Base-by-base conservation (phyloP, 352 stramenopile species). In the Phytopythium cucurbitacearum region DNA sequence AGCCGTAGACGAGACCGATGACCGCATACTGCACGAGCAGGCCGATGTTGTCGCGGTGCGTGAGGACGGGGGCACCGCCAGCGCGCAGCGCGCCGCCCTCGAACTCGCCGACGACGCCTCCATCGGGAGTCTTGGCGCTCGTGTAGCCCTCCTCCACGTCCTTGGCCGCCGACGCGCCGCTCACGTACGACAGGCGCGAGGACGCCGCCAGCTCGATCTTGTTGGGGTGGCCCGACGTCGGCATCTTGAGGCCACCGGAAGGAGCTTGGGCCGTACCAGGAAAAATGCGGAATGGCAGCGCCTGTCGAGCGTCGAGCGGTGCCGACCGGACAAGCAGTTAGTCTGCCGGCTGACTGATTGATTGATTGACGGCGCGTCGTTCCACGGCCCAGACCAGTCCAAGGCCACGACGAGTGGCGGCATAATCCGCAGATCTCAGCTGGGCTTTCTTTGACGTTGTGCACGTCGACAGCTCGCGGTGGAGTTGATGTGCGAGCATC, bases 1-100 rank as follows among this genome's bases (percentile, higher is more conserved):
- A 48, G 40, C 73, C 69, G 41, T 73, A 75, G 40, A 85, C 50
- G 9, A 85, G 48, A 1, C 70, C 73, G 3, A 85, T 61, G 6
- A 66, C 62, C 2, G 67, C 64, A n/a, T 77, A 77, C 50, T 80
- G 60, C 9, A 57, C 40, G 2, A 76, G 21, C 3, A 80, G 50
- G 11, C 68, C 73, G 21, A 77, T 57, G 40, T 75, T 71, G 37
- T 67, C 44, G 12, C 59, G 53, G 39, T 49, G 59, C 37, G 50
- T 79, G n/a, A 84, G 42, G 40, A 71, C 51, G 3, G 69, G 69
- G 6, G 64, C 59, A 0, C 56, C 65, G 7, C 69, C 69, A 12
- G 34, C 40, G 5, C 69, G 69, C 5, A 71, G 50, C 4, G 64
- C 59, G 11, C 64, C 64, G 16, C 62, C 54, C 34, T 48, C 37